Percentiles rank a stretch among this genome's conserved stretches.
Evolutionary conservation across 2,329 filamentous ascomycete species (phyloP).

Genomic region (Exophiala aquamarina): DNA sequence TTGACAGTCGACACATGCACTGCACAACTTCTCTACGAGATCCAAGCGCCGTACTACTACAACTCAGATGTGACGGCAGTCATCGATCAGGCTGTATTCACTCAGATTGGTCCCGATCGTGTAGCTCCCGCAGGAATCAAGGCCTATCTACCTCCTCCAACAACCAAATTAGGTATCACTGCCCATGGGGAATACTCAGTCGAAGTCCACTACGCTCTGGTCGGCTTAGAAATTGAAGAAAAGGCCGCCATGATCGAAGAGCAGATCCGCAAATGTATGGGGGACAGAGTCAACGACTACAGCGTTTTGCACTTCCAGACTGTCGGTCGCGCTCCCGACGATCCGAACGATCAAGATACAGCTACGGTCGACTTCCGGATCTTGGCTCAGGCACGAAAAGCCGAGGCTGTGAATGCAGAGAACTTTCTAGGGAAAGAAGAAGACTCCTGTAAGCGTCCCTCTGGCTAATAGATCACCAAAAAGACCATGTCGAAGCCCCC

Average conservation of each 20-base stretch:
- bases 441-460: too few relatives aligned
- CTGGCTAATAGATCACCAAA: too few relatives aligned
- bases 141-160: conserved; percentile 45
- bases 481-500: too few relatives aligned
- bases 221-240: conserved; percentile 43
- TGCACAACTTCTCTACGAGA: conserved; percentile 51
- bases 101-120: conserved; percentile 35
- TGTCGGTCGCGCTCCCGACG: conserved; percentile 11
- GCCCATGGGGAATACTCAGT: conserved; percentile 47
- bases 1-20: conserved; percentile 50
- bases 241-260: conserved; percentile 45
- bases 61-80: conserved; percentile 48
- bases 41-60: conserved; percentile 53
- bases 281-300: conserved; percentile 9
- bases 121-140: conserved; percentile 34
- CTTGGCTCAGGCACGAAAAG: conserved; percentile 41
- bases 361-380: conserved; percentile 37
- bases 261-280: conserved; percentile 38
- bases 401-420: conserved; percentile 24
- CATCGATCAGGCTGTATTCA: conserved; percentile 35
- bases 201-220: conserved; percentile 43
- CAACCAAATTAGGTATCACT: conserved; percentile 50
- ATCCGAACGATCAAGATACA: conserved; percentile 35
- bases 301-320: conserved; percentile 18
- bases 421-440: too few relatives aligned